Evolutionary conservation across 23 red algal genomes (phyloP), one percentile per base, ranked within the genome.

Genomic region (Pyropia yezoensis): DNA sequence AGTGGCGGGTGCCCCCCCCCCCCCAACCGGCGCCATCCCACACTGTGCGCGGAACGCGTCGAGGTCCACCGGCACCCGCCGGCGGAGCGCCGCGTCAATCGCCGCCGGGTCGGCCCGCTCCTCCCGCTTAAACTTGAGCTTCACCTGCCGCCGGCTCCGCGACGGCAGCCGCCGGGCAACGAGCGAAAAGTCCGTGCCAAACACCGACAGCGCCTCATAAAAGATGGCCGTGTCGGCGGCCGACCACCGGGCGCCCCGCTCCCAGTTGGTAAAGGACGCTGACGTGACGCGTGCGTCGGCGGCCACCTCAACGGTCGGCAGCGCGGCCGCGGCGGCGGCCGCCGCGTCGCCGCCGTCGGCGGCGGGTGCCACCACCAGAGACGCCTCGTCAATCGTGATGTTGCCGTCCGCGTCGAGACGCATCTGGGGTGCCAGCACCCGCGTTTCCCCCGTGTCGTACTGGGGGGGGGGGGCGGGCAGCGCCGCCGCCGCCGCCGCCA

Each of bases 51-150:
- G 39, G 39, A 47, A 47, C 39, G 39, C 55, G 55, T 21, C 55
- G 25, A 59, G 55, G 3, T 59, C 25, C 55, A 59, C 21, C 55
- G 19, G 19, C 21, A 59, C 25, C 21, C 55, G 71, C 22, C 29
- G 63, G 28, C 67, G 56, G 33, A 96, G 63, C 18, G 83, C 77
- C 49, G 25, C 60, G 28, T 96, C 78, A 23, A 96, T 64, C 33
- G 60, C 54, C 27, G 69, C 59, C 13, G 85, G 85, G 73, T 83
- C 52, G 21, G 66, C 61, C 17, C 67, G 63, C 27, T 91, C 94
- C 61, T 98, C 94, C 7, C 80, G 70, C 34, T 98, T 98, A 61
- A 88, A 98, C 67, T 98, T 98, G 62, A 83, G 71, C 59, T 98
- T 98, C 24, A 98, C 67, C 47, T 90, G 85, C 20, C 80, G 61